Percentiles rank a stretch among this genome's conserved stretches.
phyloP scores from a whole-genome alignment of 176 grass and related monocot genomes.

The Triticum turgidum region DNA sequence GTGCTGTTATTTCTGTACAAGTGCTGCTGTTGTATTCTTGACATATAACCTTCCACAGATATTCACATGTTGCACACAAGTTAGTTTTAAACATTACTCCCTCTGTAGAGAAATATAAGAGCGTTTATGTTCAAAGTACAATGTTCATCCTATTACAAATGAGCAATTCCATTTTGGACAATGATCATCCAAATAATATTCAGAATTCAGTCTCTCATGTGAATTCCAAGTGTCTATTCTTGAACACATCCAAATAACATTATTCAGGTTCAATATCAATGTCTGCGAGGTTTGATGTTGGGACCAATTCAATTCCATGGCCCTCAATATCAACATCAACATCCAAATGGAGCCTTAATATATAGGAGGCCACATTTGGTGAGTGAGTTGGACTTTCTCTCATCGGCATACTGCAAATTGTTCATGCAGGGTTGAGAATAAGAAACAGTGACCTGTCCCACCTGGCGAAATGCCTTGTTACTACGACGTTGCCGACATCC shows the following conservation, averaged over 20 bases:
- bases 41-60: no score
- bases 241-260: not conserved
- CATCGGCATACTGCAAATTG: not conserved
- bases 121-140: not conserved
- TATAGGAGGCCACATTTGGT: not conserved
- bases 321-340: not conserved
- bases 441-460: not conserved
- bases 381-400: not conserved
- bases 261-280: not conserved
- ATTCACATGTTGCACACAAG: no score
- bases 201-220: not conserved
- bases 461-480: conserved; percentile 55
- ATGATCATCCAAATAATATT: not conserved
- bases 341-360: not conserved
- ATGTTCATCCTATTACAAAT: not conserved
- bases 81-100: no score
- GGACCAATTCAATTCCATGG: not conserved
- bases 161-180: not conserved
- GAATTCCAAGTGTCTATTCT: not conserved
- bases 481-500: conserved; percentile 72
- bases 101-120: no score
- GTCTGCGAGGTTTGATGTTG: not conserved
- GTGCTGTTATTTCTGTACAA: not conserved
- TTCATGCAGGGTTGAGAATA: not conserved
- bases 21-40: no score